A percentile compares a stretch with the other conserved stretches of the same genome.
Conservation (phyloP, 106 monocot genomes). For the Hemerocallis citrina region DNA sequence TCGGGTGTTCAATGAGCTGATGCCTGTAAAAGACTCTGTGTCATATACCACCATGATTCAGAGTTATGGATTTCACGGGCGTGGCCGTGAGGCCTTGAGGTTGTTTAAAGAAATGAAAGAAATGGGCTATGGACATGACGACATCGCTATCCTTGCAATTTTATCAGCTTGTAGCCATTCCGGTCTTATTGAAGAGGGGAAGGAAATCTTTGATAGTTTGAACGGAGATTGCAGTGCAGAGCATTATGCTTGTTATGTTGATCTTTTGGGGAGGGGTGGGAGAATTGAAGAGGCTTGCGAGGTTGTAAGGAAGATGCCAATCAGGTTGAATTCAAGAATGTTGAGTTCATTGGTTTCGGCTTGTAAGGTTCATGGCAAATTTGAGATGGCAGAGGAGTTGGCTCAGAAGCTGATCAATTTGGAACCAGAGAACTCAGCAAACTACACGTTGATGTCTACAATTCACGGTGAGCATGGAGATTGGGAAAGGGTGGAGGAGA, state of each 20-base stretch:
- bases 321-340: constrained; percentile 16
- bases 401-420: constrained; percentile 17
- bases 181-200: constrained; percentile 28
- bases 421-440: constrained; percentile 33
- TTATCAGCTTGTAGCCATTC: constrained; percentile 43
- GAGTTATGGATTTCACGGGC: constrained; percentile 40
- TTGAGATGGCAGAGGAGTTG: constrained; percentile 21
- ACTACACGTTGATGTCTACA: constrained; percentile 22
- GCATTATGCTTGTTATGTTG: constrained; percentile 39
- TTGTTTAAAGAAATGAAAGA: constrained; percentile 37
- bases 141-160: constrained; percentile 33
- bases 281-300: constrained; percentile 29
- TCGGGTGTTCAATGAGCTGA: constrained; percentile 25
- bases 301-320: constrained; percentile 18
- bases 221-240: constrained; percentile 1
- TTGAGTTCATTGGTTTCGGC: constrained; percentile 26
- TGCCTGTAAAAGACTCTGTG: constrained; percentile 24
- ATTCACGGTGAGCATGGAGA: constrained; percentile 23
- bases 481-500: constrained; percentile 19
- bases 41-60: constrained; percentile 45
- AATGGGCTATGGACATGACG: constrained; percentile 20
- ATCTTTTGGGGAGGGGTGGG: constrained; percentile 26
- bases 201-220: constrained; percentile 10
- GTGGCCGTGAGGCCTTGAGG: constrained; percentile 24
- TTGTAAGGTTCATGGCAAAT: constrained; percentile 21